Conservation (phyloP, 331 rosid genomes). For the Quercus tomentella region DNA sequence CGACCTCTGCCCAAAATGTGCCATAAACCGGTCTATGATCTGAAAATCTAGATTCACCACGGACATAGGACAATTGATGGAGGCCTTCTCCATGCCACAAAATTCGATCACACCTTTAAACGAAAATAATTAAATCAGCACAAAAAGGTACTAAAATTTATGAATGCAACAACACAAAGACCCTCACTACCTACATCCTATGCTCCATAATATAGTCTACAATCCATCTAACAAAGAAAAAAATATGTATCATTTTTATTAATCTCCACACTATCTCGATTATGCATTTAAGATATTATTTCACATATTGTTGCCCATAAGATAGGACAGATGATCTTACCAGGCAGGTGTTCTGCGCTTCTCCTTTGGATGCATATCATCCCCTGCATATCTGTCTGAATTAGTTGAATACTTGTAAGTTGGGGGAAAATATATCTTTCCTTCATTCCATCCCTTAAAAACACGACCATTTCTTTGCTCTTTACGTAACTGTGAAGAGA, state of each 20-base stretch:
- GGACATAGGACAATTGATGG: slow-evolving; percentile 87
- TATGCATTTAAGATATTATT: background rate
- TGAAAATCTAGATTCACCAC: slow-evolving; percentile 92
- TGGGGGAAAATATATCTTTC: slow-evolving; percentile 96
- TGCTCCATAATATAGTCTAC: slow-evolving; percentile 1
- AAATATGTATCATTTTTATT: background rate
- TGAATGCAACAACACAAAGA: background rate
- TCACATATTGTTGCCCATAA: background rate
- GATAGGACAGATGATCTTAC: slow-evolving; percentile 41
- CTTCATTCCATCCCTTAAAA: slow-evolving; percentile 94
- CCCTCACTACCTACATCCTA: background rate
- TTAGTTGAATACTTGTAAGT: slow-evolving; percentile 96
- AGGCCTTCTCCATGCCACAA: slow-evolving; percentile 99
- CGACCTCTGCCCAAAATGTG: slow-evolving; percentile 94
- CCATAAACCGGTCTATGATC: slow-evolving; percentile 98
- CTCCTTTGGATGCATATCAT: slow-evolving; percentile 90
- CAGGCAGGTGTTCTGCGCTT: slow-evolving; percentile 98
- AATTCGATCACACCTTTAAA: slow-evolving; percentile 91
- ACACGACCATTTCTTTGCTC: slow-evolving; percentile 91
- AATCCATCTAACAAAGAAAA: background rate
- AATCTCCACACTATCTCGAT: background rate
- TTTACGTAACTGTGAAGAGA: slow-evolving; percentile 67
- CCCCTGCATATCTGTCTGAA: slow-evolving; percentile 96
- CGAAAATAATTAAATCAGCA: slow-evolving; percentile 21
- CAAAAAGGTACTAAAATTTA: background rate